Conservation (phyloP, 306 rosid genomes). For the Myrica gale region DNA sequence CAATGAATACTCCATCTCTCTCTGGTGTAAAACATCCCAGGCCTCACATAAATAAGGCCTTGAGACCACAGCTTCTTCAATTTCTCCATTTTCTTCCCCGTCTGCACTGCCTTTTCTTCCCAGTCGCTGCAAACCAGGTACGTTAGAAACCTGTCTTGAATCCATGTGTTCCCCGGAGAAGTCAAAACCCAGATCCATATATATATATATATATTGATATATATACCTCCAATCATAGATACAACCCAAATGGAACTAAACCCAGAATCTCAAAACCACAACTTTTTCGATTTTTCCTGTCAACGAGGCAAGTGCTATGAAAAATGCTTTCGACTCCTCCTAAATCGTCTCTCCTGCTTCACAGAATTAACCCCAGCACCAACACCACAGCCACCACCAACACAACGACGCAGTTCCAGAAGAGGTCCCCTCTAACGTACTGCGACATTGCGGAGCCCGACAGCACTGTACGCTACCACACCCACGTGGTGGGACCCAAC, state of each 20-base stretch:
- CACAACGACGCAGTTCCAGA: slow-evolving; percentile 2
- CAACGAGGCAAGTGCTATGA: too few relatives aligned
- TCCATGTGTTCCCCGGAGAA: slow-evolving; percentile 67
- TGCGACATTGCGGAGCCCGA: too few relatives aligned
- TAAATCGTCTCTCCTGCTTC: slow-evolving; percentile 43
- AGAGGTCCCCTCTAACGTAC: too few relatives aligned
- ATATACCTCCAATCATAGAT: too few relatives aligned
- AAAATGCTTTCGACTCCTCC: slow-evolving; percentile 56
- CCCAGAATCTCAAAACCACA: too few relatives aligned
- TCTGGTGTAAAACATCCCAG: slow-evolving; percentile 56
- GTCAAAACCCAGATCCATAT: slow-evolving; percentile 89
- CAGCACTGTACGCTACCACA: too few relatives aligned
- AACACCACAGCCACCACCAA: neutral
- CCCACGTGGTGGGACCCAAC: too few relatives aligned
- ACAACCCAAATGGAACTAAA: too few relatives aligned
- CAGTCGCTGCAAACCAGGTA: slow-evolving; percentile 69
- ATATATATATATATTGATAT: too few relatives aligned
- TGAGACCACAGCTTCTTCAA: slow-evolving; percentile 32
- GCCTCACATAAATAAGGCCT: slow-evolving; percentile 84
- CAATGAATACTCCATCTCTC: slow-evolving; percentile 28
- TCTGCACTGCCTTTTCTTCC: slow-evolving; percentile 27
- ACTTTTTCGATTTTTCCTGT: too few relatives aligned
- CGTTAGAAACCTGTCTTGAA: slow-evolving; percentile 51
- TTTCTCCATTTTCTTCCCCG: slow-evolving; percentile 21
- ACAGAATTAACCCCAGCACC: slow-evolving; percentile 45